Evolutionary conservation across 2,329 filamentous ascomycete species (phyloP), one percentile per base, ranked within the genome.

Genomic region (Cercospora berteroae): DNA sequence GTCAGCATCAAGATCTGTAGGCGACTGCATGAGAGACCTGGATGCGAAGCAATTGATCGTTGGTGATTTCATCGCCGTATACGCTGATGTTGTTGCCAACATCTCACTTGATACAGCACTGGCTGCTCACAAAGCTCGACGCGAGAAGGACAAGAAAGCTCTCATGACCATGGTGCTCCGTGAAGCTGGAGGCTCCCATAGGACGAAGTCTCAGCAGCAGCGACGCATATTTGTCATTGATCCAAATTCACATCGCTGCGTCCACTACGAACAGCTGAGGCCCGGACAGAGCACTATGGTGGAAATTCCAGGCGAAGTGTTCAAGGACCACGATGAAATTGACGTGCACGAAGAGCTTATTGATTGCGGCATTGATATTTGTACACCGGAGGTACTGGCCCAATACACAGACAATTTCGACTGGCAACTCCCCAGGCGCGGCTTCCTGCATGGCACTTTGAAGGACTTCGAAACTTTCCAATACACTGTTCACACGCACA

Each of bases 361-460:
- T 69, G 95, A 99, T 79, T 94, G 93, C 73, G 91, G 92, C 62
- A 95, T 99, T 75, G 95, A 99, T 77, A 98, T 99, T 71, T 98
- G 94, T 80, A 98, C 95, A 0, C 94, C 94, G 0, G 95, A 98
- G 76, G 94, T 97, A 8, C 86, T 98, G 52, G 94, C 94, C 7
- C 82, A 98, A 66, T 99, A 95, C 92, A 95, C 93, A 8, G 95
- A 99, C 80, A 97, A 94, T 77, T 99, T 98, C 75, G 94, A 99
- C 79, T 98, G 97, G 79, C 93, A 97, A 78, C 86, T 93, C 7
- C 93, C 94, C 1, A 87, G 94, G 64, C 90, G 90, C 74, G 93
- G 96, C 75, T 97, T 97, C 74, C 81, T 99, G 39, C 92, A 94
- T 77, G 94, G 94, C 67, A 93, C 98, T 1, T 82, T 99, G 63